Evolutionary conservation across 148 eudicot genomes (phyloP).

Genomic region (Beta vulgaris): DNA sequence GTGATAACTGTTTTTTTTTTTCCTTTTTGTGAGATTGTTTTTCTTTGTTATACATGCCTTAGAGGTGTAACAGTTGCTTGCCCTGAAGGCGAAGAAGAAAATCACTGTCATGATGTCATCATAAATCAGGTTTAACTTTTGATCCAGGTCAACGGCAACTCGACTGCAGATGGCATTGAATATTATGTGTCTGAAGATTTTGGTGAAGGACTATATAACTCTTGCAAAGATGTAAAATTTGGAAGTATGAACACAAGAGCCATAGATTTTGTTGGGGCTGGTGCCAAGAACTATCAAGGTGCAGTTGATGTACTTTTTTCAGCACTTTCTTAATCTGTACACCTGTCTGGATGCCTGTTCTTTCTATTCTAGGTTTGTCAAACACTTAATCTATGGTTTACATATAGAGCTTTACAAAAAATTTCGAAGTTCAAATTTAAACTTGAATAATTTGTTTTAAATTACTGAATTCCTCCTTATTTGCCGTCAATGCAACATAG

Average conservation of each 20-base stretch:
- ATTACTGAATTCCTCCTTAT: background rate
- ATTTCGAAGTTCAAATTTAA: background rate
- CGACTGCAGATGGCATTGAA: conserved; percentile 63
- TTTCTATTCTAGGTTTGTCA: conserved; percentile 1
- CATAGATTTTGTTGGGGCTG: conserved; percentile 66
- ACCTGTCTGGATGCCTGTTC: conserved; percentile 10
- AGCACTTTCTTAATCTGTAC: background rate
- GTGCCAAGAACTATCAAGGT: conserved; percentile 61
- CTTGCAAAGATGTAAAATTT: conserved; percentile 72
- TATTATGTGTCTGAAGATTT: conserved; percentile 51
- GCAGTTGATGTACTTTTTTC: background rate
- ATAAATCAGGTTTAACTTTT: conserved; percentile 11
- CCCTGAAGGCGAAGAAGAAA: background rate
- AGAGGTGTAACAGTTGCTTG: background rate
- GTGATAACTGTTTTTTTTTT: background rate
- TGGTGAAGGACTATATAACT: conserved; percentile 56
- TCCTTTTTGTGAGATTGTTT: background rate
- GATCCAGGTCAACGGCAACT: conserved; percentile 47
- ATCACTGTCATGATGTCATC: conserved; percentile 14
- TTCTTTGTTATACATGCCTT: background rate
- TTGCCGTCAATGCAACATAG: background rate
- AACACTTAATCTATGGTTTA: background rate
- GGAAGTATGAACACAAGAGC: conserved; percentile 76
- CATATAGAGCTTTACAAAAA: background rate
- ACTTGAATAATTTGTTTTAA: background rate